A percentile compares a stretch with the other conserved stretches of the same genome.
Evolutionary conservation across 2,329 filamentous ascomycete species (phyloP).

Genomic region (Hymenoscyphus scutula): DNA sequence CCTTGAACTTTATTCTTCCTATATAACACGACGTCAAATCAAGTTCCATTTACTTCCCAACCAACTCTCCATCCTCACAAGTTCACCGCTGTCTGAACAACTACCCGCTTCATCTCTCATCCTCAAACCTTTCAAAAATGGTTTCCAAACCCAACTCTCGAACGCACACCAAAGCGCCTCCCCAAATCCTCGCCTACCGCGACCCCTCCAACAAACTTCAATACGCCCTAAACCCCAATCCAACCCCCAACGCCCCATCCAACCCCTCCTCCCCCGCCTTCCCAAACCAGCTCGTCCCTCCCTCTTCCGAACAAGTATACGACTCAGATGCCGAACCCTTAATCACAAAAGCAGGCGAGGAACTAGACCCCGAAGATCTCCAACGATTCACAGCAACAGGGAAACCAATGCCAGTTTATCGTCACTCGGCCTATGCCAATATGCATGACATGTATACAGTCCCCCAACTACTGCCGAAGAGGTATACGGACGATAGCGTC

Average conservation of each 20-base stretch:
- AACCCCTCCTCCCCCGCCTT: background rate
- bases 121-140: background rate
- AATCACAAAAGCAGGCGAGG: constrained; percentile 9
- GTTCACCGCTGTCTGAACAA: background rate
- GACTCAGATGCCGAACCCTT: constrained; percentile 32
- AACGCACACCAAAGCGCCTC: background rate
- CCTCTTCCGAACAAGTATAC: constrained; percentile 13
- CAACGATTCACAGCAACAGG: constrained; percentile 32
- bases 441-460: constrained; percentile 23
- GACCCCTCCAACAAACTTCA: constrained; percentile 19
- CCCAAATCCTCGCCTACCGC: constrained; percentile 23
- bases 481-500: constrained; percentile 34
- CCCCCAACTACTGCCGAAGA: constrained; percentile 29
- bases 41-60: background rate
- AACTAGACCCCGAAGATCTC: constrained; percentile 16
- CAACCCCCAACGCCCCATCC: background rate
- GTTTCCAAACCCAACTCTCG: background rate
- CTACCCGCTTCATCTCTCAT: background rate
- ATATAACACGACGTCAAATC: no score
- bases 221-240: constrained; percentile 14
- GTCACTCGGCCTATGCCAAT: constrained; percentile 14
- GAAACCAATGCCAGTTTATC: constrained; percentile 26
- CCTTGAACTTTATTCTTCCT: no score
- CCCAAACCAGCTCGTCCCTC: background rate
- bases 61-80: background rate